Conservation (phyloP, 768 basidiomycete genomes). For the Boletus subcaerulescens region DNA sequence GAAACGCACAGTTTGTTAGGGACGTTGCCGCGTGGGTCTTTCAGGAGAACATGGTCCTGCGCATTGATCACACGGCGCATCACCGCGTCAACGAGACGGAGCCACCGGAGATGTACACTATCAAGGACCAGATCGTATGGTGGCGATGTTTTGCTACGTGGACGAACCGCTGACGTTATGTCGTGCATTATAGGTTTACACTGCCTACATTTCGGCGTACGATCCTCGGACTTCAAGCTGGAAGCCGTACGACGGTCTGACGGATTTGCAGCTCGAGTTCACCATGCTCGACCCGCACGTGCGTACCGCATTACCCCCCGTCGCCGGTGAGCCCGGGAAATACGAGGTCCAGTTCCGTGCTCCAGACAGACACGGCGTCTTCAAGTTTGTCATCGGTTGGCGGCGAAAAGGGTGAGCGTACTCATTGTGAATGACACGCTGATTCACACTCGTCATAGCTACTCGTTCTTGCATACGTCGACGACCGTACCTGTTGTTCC, state of each 20-base stretch:
- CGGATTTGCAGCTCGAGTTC: slow-evolving; percentile 91
- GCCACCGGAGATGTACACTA: slow-evolving; percentile 75
- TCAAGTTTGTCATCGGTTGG: slow-evolving; percentile 92
- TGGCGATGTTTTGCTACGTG: background rate
- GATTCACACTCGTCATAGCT: slow-evolving; percentile 39
- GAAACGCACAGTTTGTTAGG: slow-evolving; percentile 69
- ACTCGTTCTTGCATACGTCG: slow-evolving; percentile 69
- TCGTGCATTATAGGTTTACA: slow-evolving; percentile 55
- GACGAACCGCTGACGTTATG: background rate
- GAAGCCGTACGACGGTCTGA: slow-evolving; percentile 67
- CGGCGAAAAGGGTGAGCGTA: slow-evolving; percentile 77
- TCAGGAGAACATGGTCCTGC: slow-evolving; percentile 78
- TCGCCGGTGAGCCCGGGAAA: slow-evolving; percentile 53
- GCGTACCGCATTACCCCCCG: slow-evolving; percentile 69
- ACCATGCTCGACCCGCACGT: slow-evolving; percentile 99
- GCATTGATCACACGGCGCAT: slow-evolving; percentile 73
- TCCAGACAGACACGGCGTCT: slow-evolving; percentile 96
- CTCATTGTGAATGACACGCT: background rate
- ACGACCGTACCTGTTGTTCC: slow-evolving; percentile 87
- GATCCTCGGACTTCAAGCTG: slow-evolving; percentile 55
- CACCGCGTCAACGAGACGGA: slow-evolving; percentile 62
- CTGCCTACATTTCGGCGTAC: slow-evolving; percentile 68
- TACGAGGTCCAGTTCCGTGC: slow-evolving; percentile 85
- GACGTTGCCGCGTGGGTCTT: slow-evolving; percentile 89
- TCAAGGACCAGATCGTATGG: slow-evolving; percentile 78